Evolutionary conservation across 192 early-diverging fungal species (phyloP).

Genomic region (Radiomyces spectabilis): DNA sequence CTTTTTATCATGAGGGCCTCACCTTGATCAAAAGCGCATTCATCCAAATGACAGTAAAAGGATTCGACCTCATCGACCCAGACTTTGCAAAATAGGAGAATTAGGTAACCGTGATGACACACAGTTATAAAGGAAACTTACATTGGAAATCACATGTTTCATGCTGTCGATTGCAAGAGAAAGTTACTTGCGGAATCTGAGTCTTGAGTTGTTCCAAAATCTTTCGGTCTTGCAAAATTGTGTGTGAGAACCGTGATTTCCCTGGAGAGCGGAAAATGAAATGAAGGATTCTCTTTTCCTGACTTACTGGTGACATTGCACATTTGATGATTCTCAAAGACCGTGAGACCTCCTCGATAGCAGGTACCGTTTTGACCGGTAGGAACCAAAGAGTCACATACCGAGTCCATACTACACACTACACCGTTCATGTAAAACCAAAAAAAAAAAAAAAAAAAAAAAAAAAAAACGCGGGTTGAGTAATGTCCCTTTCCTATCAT

Average conservation of each 20-base stretch:
- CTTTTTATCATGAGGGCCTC: background rate
- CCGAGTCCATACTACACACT: conserved; percentile 58
- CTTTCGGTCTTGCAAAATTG: conserved; percentile 38
- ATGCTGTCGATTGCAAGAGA: conserved; percentile 53
- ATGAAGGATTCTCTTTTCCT: no score
- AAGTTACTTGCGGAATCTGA: conserved; percentile 73
- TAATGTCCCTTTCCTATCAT: background rate
- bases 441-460: background rate
- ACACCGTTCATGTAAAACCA: background rate
- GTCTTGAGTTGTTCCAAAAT: conserved; percentile 48
- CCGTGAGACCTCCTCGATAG: conserved; percentile 65
- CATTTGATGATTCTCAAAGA: conserved; percentile 60
- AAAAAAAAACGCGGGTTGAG: background rate
- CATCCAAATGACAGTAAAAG: conserved; percentile 81
- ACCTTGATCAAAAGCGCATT: conserved; percentile 65
- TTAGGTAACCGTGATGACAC: background rate
- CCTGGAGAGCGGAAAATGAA: no score
- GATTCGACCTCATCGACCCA: conserved; percentile 83
- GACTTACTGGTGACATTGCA: conserved; percentile 69
- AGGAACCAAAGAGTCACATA: conserved; percentile 60
- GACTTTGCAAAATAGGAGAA: conserved; percentile 32
- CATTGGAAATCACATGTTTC: conserved; percentile 69
- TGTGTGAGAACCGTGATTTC: no score
- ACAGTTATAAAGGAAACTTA: conserved; percentile 15
- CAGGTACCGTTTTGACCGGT: conserved; percentile 68